Evolutionary conservation across 139 green algal species (phyloP), one percentile per base, ranked within the genome.

Genomic region (Chlamydomonas urium): DNA sequence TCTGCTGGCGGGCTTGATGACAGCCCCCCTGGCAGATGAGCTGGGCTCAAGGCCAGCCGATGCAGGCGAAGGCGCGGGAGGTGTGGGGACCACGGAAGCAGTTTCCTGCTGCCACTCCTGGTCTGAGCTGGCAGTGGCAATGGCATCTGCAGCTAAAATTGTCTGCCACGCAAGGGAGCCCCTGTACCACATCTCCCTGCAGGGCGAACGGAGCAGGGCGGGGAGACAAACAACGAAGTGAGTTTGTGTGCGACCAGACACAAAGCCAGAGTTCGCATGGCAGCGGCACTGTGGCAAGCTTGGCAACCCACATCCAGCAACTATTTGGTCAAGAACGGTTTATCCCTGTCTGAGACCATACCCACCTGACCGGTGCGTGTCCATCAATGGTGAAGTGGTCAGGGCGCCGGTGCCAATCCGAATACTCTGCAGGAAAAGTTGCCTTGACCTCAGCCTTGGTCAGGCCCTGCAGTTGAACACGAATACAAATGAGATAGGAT

Each of bases 301-400:
- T n/a, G n/a, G n/a, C n/a, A n/a, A n/a, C n/a, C n/a, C n/a, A n/a
- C n/a, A n/a, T n/a, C n/a, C n/a, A n/a, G n/a, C n/a, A n/a, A n/a
- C n/a, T n/a, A n/a, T n/a, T n/a, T n/a, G n/a, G n/a, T n/a, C n/a
- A n/a, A n/a, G n/a, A n/a, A n/a, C n/a, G n/a, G n/a, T n/a, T n/a
- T n/a, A n/a, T n/a, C n/a, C n/a, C n/a, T n/a, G n/a, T n/a, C n/a
- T n/a, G n/a, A n/a, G n/a, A n/a, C 60, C 23, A 24, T n/a, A 26
- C 65, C 0, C 58, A 86, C 85, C 85, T 75, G 4, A 97, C 88
- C 33, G 91, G 91, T 1, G 75, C 59, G 58, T 94, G 93, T 0
- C 83, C 87, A 58, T 97, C 92, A 19, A 98, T 87, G 68, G 88
- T 75, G 66, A 98, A 97, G n/a, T 81, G 60, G 0, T 85, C 75